Evolutionary conservation across 768 basidiomycete genomes (phyloP).

Genomic region (Hygrophoropsis aurantiaca): DNA sequence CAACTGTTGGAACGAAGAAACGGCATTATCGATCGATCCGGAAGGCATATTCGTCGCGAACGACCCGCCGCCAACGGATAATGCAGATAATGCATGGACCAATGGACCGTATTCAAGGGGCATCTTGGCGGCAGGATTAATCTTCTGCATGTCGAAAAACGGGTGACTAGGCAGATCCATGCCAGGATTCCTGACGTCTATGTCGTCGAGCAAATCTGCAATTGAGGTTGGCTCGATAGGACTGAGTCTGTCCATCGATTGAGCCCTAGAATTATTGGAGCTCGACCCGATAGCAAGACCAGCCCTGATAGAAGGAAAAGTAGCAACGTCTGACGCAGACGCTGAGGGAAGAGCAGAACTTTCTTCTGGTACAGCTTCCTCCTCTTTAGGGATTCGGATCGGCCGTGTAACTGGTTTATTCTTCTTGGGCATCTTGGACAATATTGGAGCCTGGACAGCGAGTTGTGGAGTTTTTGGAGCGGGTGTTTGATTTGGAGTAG

Average conservation of each 20-base stretch:
- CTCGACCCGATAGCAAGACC: conserved; percentile 42
- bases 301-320: conserved; percentile 31
- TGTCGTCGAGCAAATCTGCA: conserved; percentile 66
- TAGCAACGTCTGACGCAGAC: conserved; percentile 47
- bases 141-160: conserved; percentile 70
- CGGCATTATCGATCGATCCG: conserved; percentile 87
- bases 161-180: conserved; percentile 70
- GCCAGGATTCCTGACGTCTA: conserved; percentile 56
- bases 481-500: conserved; percentile 18
- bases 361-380: conserved; percentile 41
- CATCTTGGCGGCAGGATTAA: conserved; percentile 76
- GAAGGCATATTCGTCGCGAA: conserved; percentile 79
- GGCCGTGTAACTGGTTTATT: conserved; percentile 64
- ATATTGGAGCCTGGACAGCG: conserved; percentile 64
- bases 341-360: conserved; percentile 43
- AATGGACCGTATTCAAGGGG: conserved; percentile 83
- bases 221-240: conserved; percentile 51
- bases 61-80: conserved; percentile 83
- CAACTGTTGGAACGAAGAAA: conserved; percentile 86
- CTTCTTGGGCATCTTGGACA: conserved; percentile 85
- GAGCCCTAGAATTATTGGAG: conserved; percentile 57
- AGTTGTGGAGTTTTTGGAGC: conserved; percentile 30
- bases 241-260: conserved; percentile 53
- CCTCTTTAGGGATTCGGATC: conserved; percentile 62
- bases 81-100: conserved; percentile 81